Percentiles rank a stretch among this genome's conserved stretches.
phyloP scores from a whole-genome alignment of 2,329 filamentous ascomycete species.

The Ilyonectria robusta region DNA sequence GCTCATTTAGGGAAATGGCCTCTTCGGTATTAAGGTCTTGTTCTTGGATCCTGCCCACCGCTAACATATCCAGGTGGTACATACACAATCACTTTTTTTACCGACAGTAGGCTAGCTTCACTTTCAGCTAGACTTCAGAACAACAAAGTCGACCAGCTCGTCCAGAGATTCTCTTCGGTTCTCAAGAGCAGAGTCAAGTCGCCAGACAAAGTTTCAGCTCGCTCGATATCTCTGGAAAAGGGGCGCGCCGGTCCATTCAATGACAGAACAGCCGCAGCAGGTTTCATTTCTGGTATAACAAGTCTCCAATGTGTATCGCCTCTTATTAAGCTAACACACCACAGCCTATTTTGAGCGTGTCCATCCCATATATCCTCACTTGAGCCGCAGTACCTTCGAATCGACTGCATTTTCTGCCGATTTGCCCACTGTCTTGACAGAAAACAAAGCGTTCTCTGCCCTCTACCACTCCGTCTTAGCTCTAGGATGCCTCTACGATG shows the following conservation, averaged over 20 bases:
- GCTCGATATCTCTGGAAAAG: conserved; percentile 21
- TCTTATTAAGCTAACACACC: background rate
- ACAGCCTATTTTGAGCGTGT: conserved; percentile 41
- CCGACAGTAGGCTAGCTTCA: conserved; percentile 37
- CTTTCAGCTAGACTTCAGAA: conserved; percentile 40
- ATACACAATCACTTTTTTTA: conserved; percentile 42
- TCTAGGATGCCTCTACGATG: conserved; percentile 35
- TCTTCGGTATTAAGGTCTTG: conserved; percentile 31
- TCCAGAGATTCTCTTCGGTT: conserved; percentile 36
- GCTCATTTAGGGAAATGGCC: conserved; percentile 34
- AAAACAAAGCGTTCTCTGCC: conserved; percentile 35
- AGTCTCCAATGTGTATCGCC: no score
- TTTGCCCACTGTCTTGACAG: background rate
- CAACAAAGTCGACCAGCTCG: conserved; percentile 39
- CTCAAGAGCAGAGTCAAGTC: conserved; percentile 36
- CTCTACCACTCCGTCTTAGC: conserved; percentile 40
- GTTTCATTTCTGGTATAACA: conserved; percentile 29
- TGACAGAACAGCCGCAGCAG: conserved; percentile 15
- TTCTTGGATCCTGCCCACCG: background rate
- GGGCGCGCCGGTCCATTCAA: conserved; percentile 10
- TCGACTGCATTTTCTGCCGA: conserved; percentile 10
- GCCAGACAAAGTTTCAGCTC: conserved; percentile 32
- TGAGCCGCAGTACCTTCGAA: conserved; percentile 33
- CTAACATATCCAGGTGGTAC: conserved; percentile 33
- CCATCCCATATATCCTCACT: conserved; percentile 39